Evolutionary conservation across 1,284 basidiomycete genomes (phyloP).

Genomic region (Coniferiporia sulphurascens): DNA sequence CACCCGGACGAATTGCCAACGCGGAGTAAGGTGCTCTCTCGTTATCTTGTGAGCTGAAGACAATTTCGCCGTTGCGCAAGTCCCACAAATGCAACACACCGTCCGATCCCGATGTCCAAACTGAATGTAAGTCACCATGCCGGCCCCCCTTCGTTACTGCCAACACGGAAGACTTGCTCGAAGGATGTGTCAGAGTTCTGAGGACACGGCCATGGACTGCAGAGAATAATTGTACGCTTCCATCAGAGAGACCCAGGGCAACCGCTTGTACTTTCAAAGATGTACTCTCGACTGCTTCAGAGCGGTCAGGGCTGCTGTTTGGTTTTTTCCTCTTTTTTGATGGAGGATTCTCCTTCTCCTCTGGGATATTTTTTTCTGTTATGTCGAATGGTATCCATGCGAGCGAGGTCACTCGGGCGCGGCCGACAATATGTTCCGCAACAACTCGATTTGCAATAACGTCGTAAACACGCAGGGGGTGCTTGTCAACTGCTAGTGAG

Average conservation of each 20-base stretch:
- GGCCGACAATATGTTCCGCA: constrained; percentile 55
- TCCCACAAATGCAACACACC: constrained; percentile 56
- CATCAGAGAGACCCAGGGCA: constrained; percentile 54
- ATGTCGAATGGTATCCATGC: constrained; percentile 45
- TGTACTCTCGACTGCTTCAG: constrained; percentile 16
- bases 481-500: constrained; percentile 69
- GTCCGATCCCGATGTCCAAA: constrained; percentile 59
- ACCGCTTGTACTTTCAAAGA: constrained; percentile 38
- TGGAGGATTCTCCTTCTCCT: constrained; percentile 30
- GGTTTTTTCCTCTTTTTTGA: constrained; percentile 39
- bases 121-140: constrained; percentile 20
- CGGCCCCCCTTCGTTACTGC: constrained; percentile 33
- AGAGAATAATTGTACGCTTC: constrained; percentile 52
- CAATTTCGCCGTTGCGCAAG: constrained; percentile 41
- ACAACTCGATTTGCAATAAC: constrained; percentile 49
- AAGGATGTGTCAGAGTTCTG: constrained; percentile 49
- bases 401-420: constrained; percentile 49
- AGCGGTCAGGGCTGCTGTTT: constrained; percentile 26
- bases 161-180: constrained; percentile 48
- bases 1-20: constrained; percentile 38
- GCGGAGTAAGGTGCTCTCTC: constrained; percentile 54
- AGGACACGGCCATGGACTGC: constrained; percentile 50
- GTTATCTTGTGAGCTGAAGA: constrained; percentile 48
- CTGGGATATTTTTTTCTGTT: constrained; percentile 23
- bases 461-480: constrained; percentile 65